A percentile compares a stretch with the other conserved stretches of the same genome.
phyloP scores from a whole-genome alignment of 768 basidiomycete species.

The Suillus luteus region DNA sequence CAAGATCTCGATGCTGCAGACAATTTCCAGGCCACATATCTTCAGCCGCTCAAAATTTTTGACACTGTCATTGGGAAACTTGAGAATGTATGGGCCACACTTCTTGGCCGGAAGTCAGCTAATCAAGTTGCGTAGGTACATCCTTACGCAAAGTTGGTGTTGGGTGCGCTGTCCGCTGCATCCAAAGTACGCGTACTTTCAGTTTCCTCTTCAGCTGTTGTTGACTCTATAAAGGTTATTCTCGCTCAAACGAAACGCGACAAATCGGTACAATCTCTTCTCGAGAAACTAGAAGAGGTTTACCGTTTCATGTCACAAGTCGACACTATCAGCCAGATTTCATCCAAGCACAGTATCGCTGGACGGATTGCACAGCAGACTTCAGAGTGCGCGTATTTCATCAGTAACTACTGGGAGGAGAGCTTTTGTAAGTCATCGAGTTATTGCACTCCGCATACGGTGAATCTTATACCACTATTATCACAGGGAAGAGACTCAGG shows the following conservation, averaged over 20 bases:
- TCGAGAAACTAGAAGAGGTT: background rate
- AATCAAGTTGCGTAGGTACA: conserved; percentile 2
- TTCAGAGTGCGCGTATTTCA: conserved; percentile 31
- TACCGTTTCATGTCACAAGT: conserved; percentile 8
- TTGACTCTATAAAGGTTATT: background rate
- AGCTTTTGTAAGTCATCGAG: conserved; percentile 18
- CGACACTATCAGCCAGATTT: conserved; percentile 4
- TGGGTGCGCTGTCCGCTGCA: conserved; percentile 4
- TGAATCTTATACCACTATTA: background rate
- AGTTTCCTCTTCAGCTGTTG: background rate
- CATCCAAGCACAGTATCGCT: background rate
- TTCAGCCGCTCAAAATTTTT: conserved; percentile 10
- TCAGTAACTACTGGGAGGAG: conserved; percentile 27
- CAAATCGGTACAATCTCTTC: background rate
- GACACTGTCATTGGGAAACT: background rate
- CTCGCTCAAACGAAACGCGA: conserved; percentile 12
- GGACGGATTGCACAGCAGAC: conserved; percentile 21
- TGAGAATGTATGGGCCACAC: background rate
- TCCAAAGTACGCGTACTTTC: background rate
- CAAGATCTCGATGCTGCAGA: background rate
- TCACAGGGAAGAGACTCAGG: conserved; percentile 4
- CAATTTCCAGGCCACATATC: conserved; percentile 5
- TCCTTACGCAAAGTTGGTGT: conserved; percentile 13
- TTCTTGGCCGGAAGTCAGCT: background rate
- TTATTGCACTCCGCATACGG: background rate